Conservation (phyloP, 2,329 filamentous ascomycete genomes). For the Colletotrichum chrysophilum region DNA sequence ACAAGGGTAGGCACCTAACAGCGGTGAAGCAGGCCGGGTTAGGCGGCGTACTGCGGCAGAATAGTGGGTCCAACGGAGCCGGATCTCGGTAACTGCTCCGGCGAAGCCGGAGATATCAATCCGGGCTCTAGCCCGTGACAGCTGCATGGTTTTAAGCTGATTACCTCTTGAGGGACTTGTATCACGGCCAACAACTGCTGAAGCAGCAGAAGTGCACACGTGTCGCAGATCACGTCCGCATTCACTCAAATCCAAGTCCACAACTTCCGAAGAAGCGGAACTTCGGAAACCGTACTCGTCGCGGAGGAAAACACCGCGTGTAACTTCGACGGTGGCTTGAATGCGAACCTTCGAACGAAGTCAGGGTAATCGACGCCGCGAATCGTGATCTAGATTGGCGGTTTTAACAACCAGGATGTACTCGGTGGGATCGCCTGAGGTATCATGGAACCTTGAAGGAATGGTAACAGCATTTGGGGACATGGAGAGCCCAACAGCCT, state of each 20-base stretch:
- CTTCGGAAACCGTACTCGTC: accelerated
- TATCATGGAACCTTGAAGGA: neutral
- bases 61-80: no score
- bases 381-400: neutral
- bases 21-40: no score
- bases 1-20: no score
- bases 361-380: neutral
- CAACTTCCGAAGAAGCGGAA: neutral
- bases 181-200: neutral
- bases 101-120: no score
- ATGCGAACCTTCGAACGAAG: neutral
- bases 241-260: neutral
- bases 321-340: neutral
- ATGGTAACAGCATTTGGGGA: neutral
- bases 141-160: no score
- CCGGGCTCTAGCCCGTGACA: no score
- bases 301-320: accelerated
- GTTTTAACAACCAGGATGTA: neutral
- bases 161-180: neutral
- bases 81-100: no score
- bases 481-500: neutral
- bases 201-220: accelerated
- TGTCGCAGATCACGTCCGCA: neutral
- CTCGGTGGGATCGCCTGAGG: neutral
- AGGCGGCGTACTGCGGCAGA: no score